Conservation (phyloP, 2,329 filamentous ascomycete genomes). For the Cadophora sp. region DNA sequence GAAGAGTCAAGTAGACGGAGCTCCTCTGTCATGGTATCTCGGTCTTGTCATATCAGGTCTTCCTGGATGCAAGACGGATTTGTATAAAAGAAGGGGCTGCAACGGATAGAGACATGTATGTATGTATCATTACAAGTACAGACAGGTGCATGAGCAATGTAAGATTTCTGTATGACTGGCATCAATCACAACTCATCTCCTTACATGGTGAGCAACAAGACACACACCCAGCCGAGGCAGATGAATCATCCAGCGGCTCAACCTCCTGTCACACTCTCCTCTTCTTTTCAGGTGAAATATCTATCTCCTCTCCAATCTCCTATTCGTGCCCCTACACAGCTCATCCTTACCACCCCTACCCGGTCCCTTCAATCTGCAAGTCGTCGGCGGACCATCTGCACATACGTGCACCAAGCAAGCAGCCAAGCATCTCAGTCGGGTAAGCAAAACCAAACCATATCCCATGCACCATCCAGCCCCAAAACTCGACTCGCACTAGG, state of each 20-base stretch:
- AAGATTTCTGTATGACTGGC: conserved; percentile 21
- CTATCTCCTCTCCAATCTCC: not conserved
- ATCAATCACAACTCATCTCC: not conserved
- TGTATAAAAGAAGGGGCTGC: conserved; percentile 11
- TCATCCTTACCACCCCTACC: not conserved
- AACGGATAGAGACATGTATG: not conserved
- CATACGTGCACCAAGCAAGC: not conserved
- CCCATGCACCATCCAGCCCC: too few species aligned
- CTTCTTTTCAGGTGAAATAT: not conserved
- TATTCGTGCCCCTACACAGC: not conserved
- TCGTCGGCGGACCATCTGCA: not conserved
- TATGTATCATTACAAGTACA: conserved; percentile 9
- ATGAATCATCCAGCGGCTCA: not conserved
- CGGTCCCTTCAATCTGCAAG: conserved; percentile 8
- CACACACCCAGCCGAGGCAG: not conserved
- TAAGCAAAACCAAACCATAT: conserved; percentile 3
- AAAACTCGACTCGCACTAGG: too few species aligned
- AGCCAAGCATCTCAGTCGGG: conserved; percentile 8
- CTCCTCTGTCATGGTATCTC: not conserved
- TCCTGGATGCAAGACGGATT: not conserved
- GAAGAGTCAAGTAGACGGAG: conserved; percentile 66
- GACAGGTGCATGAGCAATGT: conserved; percentile 21
- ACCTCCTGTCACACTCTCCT: not conserved
- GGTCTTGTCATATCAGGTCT: not conserved
- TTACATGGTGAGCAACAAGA: not conserved